Evolutionary conservation across 768 basidiomycete species (phyloP), one percentile per base, ranked within the genome.

Genomic region (Amanita thiersii): DNA sequence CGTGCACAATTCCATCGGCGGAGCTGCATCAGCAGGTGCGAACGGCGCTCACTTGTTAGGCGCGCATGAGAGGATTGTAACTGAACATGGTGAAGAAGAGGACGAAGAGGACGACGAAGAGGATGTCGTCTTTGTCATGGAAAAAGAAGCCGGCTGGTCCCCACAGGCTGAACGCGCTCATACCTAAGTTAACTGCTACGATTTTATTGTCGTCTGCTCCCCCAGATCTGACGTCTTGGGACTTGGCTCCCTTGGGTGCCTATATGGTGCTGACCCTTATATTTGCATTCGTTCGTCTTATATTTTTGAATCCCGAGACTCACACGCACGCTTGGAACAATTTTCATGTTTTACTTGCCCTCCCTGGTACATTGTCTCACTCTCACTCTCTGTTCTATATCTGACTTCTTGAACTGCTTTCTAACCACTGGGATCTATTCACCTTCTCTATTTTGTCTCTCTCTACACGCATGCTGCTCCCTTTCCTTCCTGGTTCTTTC

Each of bases 81-180:
- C 20, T 17, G 63, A 68, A 6, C 70, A 75, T 14, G 70, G 68
- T 2, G 73, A 75, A 4, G 65, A 62, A 21, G 34, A 2, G 14
- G 66, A 61, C 9, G 72, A 78, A 2, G 77, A 81, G 7, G 80
- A 81, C 2, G 79, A 79, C 1, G 81, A 83, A n/a, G 81, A 82
- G 23, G 80, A 83, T 29, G 72, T 84, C n/a, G 80, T 73, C n/a
- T 79, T 84, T 48, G 81, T 84, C 28, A 71, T 84, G 56, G 74
- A 72, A 30, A 56, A 66, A 45, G 69, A 68, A 30, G 34, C 42
- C 4, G 33, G 42, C 9, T 43, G 42, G 42, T 43, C 42, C 9
- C 42, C 34, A 17, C 41, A 43, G 41, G 40, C 23, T 4, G 21
- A 15, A 42, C 40, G 21, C 23, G 15, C 23, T 17, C 34, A 33